phyloP scores from a whole-genome alignment of 1,284 basidiomycete species.

The Pseudozyma pruni region DNA sequence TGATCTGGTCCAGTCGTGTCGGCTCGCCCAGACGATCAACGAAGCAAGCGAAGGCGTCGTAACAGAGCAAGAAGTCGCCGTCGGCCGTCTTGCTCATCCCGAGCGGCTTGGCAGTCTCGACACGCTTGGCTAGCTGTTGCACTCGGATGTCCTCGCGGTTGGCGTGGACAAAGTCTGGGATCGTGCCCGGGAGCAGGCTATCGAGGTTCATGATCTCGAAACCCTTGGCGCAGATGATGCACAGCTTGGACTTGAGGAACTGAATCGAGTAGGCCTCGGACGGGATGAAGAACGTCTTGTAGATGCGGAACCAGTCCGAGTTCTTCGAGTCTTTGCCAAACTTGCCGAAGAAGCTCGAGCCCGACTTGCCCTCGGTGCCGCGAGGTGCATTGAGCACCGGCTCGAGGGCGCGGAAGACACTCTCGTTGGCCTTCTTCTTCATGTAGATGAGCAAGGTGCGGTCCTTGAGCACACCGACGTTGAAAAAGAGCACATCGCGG shows the following conservation, averaged over 20 bases:
- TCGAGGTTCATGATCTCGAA: slow-evolving; percentile 90
- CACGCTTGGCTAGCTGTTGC: slow-evolving; percentile 79
- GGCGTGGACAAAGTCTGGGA: slow-evolving; percentile 74
- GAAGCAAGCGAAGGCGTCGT: slow-evolving; percentile 89
- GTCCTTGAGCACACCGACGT: slow-evolving; percentile 83
- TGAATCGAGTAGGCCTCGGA: slow-evolving; percentile 88
- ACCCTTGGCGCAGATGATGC: slow-evolving; percentile 89
- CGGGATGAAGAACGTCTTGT: slow-evolving; percentile 91
- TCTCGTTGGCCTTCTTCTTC: slow-evolving; percentile 90
- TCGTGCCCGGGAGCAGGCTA: slow-evolving; percentile 83
- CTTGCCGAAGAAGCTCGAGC: slow-evolving; percentile 74
- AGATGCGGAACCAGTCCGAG: slow-evolving; percentile 90
- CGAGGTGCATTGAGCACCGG: slow-evolving; percentile 83
- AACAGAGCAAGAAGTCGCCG: slow-evolving; percentile 90
- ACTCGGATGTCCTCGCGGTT: slow-evolving; percentile 77
- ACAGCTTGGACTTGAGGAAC: slow-evolving; percentile 89
- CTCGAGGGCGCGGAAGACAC: slow-evolving; percentile 91
- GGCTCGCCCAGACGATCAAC: slow-evolving; percentile 59
- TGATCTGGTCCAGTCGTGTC: slow-evolving; percentile 75
- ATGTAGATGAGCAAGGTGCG: slow-evolving; percentile 92
- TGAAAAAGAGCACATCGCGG: slow-evolving; percentile 93
- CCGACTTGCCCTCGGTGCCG: slow-evolving; percentile 76
- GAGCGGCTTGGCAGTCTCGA: slow-evolving; percentile 80
- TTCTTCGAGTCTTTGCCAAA: slow-evolving; percentile 80
- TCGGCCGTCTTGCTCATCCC: slow-evolving; percentile 85